A percentile compares a stretch with the other conserved stretches of the same genome.
Conservation (phyloP, 116 monocot species). For the Phalaenopsis hybrid region DNA sequence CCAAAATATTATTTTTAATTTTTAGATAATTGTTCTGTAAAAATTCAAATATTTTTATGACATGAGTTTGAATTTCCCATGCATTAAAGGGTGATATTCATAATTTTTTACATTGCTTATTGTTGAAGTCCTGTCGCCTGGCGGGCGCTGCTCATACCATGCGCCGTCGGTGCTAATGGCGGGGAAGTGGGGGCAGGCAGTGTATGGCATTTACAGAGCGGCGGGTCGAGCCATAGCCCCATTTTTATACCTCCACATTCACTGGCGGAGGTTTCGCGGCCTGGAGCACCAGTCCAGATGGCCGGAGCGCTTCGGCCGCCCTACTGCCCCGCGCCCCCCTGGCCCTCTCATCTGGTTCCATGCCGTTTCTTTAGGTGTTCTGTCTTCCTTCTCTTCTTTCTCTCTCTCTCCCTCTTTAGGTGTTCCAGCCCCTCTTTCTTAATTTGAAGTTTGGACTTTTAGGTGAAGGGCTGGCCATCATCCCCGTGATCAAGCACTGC, state of each 20-base stretch:
- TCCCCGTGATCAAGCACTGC: constrained; percentile 70
- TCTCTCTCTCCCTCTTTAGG: background rate
- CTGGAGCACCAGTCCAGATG: constrained; percentile 64
- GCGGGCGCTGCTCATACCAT: no score
- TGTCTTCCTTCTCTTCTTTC: background rate
- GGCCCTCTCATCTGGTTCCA: constrained; percentile 86
- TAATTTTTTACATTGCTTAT: no score
- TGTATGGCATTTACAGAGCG: constrained; percentile 47
- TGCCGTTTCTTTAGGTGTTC: constrained; percentile 67
- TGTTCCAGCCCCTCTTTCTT: background rate
- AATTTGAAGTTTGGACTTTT: background rate
- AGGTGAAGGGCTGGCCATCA: constrained; percentile 78
- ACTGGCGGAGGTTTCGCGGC: constrained; percentile 51
- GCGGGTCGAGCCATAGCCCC: constrained; percentile 35
- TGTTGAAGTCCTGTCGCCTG: no score
- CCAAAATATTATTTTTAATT: no score
- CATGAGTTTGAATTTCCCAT: no score
- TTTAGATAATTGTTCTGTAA: no score
- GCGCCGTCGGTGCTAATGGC: background rate
- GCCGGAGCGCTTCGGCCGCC: constrained; percentile 63
- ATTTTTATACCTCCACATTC: constrained; percentile 27
- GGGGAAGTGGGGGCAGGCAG: constrained; percentile 15
- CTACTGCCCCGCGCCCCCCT: constrained; percentile 51
- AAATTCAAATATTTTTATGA: no score
- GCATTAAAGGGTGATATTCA: no score